Base-by-base conservation (phyloP, 331 rosid genomes). In the Rhamnella rubrinervis region DNA sequence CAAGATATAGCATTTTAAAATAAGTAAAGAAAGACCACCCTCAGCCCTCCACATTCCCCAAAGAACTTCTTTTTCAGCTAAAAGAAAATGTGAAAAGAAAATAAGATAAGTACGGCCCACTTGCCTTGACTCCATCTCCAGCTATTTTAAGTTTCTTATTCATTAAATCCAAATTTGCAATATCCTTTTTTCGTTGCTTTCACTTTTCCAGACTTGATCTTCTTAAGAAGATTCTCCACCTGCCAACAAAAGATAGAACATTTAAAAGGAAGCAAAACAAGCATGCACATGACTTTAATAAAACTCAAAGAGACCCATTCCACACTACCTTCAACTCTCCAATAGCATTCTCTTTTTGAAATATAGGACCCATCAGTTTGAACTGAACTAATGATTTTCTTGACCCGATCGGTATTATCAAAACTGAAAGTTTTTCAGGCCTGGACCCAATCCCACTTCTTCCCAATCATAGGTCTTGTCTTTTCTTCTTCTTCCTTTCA, bases 41-140 rank as follows among this genome's bases (percentile, higher is more conserved):
- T 11, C 8, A 55, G 12, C 9, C 59, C 0, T 53, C 2, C 2
- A 15, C 58, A 18, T 2, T 16, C 1, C 16, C 28, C 15, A 56
- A 40, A 5, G 6, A 28, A 39, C 35, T 21, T 18, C 8, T 19
- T 21, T 57, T 47, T 35, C 49, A 46, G 18, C 41, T 38, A n/a
- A 52, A 57, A 8, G n/a, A 44, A 56, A 60, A 65, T 37, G 49
- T 50, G 53, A 40, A 17, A 40, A 8, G 63, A 63, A 20, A 58
- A 44, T 67, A 59, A 49, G 53, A 67, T 46, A 38, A 55, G 62
- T 71, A 78, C 18, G 69, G 80, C 61, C 65, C 55, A 61, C 77
- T 80, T 86, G 80, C 98, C 96, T 88, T 91, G 68, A 84, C 87
- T 70, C 78, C 85, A 71, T 93, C 96, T 75, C 96, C 98, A 39